Evolutionary conservation across 2,329 filamentous ascomycete genomes (phyloP), one percentile per base, ranked within the genome.

Genomic region (Scedosporium boydii): DNA sequence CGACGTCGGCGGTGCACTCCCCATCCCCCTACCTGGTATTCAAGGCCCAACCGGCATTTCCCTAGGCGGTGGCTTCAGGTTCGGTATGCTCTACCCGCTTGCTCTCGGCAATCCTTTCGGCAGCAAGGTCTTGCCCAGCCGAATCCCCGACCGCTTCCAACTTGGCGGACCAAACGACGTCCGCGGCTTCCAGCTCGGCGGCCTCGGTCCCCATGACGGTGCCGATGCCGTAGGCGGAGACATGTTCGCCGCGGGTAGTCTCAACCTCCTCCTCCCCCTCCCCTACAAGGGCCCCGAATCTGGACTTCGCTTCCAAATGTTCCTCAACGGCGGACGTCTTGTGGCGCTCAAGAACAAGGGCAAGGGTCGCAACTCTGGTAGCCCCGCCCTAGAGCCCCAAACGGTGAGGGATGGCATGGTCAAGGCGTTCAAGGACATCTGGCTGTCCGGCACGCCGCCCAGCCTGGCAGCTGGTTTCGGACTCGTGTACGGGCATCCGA

Each of bases 151-250:
- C 74, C 91, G 95, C 55, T 99, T 99, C 78, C 87, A 92, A 70
- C 89, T 99, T 38, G 95, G 95, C 53, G 95, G 95, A 0, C 93
- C 95, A 3, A 96, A 92, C 3, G 93, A 96, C 71, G 90, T 99
- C 14, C 90, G 95, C 62, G 95, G 95, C 1, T 99, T 99, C 81
- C 87, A 91, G 64, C 84, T 96, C 23, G 90, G 88, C 21, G 95
- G 95, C 1, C 82, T 99, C 5, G 95, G 95, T 7, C 93, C 95
- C 3, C 88, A 89, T 66, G 93, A 98, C 70, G 90, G 92, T 1
- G 74, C 79, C 18, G 93, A 99, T 75, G 87, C 93, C 0, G 86
- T 96, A 0, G 95, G 95, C 12, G 95, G 95, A 26, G 95, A 99
- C 72, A 78, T 96, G 10, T 98, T 93, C 72, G 91, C 93, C 18